These are phyloP conservation scores for Cucurbita pepo DNA, from an alignment of 306 rosid species.

Conservation along the genomic window DNA sequence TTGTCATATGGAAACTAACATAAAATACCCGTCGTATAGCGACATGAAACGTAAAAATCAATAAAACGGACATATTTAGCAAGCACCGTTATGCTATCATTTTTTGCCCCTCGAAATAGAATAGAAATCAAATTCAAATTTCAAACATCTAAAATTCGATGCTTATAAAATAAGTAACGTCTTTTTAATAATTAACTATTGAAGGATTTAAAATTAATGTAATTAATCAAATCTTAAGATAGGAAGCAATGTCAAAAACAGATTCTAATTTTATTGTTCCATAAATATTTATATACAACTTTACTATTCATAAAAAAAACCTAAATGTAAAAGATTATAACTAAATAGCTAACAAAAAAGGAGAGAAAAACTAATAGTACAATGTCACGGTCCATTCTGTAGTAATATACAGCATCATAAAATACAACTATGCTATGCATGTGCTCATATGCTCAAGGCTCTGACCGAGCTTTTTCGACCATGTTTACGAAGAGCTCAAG, in stretches of 20 bases:
- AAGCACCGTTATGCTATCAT: no score
- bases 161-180: no score
- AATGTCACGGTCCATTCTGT: background rate
- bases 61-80: no score
- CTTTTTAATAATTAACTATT: no score
- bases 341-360: background rate
- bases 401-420: background rate
- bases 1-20: no score
- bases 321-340: background rate
- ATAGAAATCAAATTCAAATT: no score
- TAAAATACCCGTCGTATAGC: no score
- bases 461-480: background rate
- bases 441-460: background rate
- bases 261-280: background rate
- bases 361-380: background rate
- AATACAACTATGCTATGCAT: background rate
- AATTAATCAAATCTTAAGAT: background rate
- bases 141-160: no score
- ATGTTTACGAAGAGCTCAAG: no score
- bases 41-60: no score
- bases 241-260: no score
- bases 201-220: background rate
- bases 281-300: background rate
- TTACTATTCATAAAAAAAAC: background rate
- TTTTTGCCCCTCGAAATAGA: background rate